Evolutionary conservation across 2,329 filamentous ascomycete species (phyloP).

Genomic region (Fusarium sp.): DNA sequence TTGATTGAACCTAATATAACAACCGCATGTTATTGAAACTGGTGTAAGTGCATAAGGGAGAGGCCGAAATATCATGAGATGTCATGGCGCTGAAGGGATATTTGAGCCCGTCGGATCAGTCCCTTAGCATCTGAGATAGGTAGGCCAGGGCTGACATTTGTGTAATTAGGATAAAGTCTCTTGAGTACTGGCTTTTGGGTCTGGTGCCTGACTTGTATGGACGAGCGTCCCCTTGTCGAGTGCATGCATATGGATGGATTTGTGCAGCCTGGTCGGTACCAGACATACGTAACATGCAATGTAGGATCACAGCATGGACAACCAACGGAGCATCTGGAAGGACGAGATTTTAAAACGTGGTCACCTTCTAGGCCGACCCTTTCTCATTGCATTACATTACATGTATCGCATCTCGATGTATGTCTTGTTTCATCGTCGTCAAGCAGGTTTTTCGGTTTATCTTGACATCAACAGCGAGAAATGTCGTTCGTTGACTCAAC

Average conservation of each 20-base stretch:
- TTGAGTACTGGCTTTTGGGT: conserved; percentile 18
- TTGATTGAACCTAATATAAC: conserved; percentile 22
- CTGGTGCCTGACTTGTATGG: conserved; percentile 31
- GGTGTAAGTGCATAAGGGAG: conserved; percentile 16
- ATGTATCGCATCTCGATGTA: conserved; percentile 27
- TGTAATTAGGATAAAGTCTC: conserved; percentile 18
- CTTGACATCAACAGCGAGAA: conserved; percentile 6
- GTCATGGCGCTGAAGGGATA: conserved; percentile 13
- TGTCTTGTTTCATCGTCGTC: conserved; percentile 8
- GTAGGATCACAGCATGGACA: conserved; percentile 24
- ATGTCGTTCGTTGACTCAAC: conserved; percentile 25
- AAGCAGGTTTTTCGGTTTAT: conserved; percentile 32
- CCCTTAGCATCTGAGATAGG: conserved; percentile 36
- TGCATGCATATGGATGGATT: conserved; percentile 35
- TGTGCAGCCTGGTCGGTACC: conserved; percentile 26
- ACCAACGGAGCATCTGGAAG: conserved; percentile 17
- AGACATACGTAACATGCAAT: conserved; percentile 21
- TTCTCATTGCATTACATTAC: conserved; percentile 2
- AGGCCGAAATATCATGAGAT: conserved; percentile 32
- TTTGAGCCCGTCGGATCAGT: conserved; percentile 38
- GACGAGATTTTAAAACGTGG: conserved; percentile 23
- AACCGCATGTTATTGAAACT: conserved; percentile 30
- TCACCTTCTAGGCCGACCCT: conserved; percentile 4
- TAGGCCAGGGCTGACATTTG: conserved; percentile 22
- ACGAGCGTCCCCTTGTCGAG: conserved; percentile 32